Percentiles rank a stretch among this genome's conserved stretches.
These are phyloP conservation scores for Lachancea thermotolerans DNA, from an alignment of 805 yeast species.

Conservation along the genomic window DNA sequence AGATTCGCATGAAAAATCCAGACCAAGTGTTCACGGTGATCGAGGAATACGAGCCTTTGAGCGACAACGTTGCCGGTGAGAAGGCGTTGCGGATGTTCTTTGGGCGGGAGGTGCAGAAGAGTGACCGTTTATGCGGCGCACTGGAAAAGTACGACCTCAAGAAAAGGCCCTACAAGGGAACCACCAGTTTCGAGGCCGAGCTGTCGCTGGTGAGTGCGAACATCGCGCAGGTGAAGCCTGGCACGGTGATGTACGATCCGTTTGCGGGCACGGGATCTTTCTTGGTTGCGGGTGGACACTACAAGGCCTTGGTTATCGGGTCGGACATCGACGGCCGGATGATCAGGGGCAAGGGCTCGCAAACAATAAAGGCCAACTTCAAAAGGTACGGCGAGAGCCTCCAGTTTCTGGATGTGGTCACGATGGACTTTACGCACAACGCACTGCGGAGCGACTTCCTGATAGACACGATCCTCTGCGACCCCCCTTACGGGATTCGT, in stretches of 20 bases:
- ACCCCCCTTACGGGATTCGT: constrained; percentile 96
- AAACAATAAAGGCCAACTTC: constrained; percentile 55
- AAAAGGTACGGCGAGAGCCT: constrained; percentile 56
- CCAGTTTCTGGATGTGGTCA: constrained; percentile 64
- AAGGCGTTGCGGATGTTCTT: constrained; percentile 58
- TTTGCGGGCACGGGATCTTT: constrained; percentile 97
- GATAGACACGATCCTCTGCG: constrained; percentile 83
- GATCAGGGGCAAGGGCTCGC: constrained; percentile 54
- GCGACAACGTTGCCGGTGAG: constrained; percentile 36
- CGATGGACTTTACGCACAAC: constrained; percentile 94
- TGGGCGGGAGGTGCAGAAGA: constrained; percentile 60
- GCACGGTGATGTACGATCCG: constrained; percentile 79
- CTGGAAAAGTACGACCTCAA: constrained; percentile 77
- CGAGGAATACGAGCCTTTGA: constrained; percentile 60
- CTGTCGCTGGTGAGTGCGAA: constrained; percentile 82
- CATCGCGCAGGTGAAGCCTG: constrained; percentile 64
- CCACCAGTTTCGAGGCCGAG: constrained; percentile 96
- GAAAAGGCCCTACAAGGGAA: constrained; percentile 82
- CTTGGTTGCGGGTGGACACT: constrained; percentile 77
- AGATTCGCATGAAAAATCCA: constrained; percentile 70
- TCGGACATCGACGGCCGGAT: constrained; percentile 88
- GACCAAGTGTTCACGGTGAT: constrained; percentile 62
- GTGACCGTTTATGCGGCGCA: constrained; percentile 56
- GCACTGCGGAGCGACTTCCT: constrained; percentile 57
- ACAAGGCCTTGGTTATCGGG: constrained; percentile 75